Percentiles rank a stretch among this genome's conserved stretches.
phyloP scores from a whole-genome alignment of 2,329 filamentous ascomycete genomes.

The Alternaria angustiovoidea region DNA sequence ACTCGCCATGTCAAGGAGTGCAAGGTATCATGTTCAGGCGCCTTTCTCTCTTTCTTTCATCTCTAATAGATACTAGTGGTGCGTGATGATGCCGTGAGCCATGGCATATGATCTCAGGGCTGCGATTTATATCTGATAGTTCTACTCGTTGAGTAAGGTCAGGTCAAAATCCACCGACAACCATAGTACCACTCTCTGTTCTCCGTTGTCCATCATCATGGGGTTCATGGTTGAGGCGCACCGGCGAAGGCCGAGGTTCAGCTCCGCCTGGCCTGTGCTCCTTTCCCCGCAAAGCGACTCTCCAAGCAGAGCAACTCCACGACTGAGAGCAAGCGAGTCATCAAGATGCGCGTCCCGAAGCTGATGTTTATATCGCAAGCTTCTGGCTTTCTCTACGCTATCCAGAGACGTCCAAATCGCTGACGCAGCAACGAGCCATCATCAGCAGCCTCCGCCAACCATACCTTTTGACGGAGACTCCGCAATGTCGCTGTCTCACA shows the following conservation, averaged over 20 bases:
- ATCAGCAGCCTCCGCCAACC: background rate
- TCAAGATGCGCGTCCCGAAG: slow-evolving; percentile 33
- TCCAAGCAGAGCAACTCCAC: slow-evolving; percentile 18
- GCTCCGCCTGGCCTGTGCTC: slow-evolving; percentile 21
- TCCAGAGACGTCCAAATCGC: slow-evolving; percentile 4
- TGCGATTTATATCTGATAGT: too few species aligned
- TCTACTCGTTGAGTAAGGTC: too few species aligned
- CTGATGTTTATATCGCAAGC: slow-evolving; percentile 14
- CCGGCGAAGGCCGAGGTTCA: slow-evolving; percentile 6
- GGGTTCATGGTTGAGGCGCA: background rate
- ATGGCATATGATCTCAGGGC: too few species aligned
- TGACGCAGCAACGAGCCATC: background rate
- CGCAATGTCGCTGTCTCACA: slow-evolving; percentile 11
- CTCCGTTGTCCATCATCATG: too few species aligned
- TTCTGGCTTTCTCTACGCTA: background rate
- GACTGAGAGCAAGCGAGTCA: slow-evolving; percentile 37
- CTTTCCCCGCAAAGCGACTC: slow-evolving; percentile 26
- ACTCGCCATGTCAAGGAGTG: background rate
- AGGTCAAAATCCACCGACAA: too few species aligned
- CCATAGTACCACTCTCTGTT: too few species aligned
- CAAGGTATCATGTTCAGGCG: background rate
- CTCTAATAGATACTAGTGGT: too few species aligned
- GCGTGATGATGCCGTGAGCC: too few species aligned
- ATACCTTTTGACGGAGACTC: background rate
- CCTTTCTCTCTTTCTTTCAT: too few species aligned